phyloP scores from a whole-genome alignment of 176 grass and related monocot genomes.

The Dactylis glomerata region DNA sequence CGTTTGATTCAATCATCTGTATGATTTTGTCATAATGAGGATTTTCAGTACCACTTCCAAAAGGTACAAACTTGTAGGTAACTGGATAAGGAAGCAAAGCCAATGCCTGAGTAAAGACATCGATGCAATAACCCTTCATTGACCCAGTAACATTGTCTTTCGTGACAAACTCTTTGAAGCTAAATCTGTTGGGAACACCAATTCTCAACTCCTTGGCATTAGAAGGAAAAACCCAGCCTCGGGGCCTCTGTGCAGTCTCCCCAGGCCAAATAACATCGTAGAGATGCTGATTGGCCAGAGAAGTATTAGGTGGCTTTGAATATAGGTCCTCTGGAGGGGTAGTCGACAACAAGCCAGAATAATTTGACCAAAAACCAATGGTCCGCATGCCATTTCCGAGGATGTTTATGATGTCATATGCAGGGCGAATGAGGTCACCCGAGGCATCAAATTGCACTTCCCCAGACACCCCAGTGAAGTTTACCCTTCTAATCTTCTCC shows the following conservation, averaged over 20 bases:
- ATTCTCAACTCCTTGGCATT: constrained; percentile 83
- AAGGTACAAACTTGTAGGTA: constrained; percentile 71
- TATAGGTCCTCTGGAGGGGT: constrained; percentile 69
- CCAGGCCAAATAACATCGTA: constrained; percentile 96
- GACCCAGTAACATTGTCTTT: constrained; percentile 47
- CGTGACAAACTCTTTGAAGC: constrained; percentile 62
- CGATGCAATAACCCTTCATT: constrained; percentile 82
- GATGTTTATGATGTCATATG: constrained; percentile 88
- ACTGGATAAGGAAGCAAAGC: constrained; percentile 90
- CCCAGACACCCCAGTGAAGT: constrained; percentile 73
- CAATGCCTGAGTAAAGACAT: constrained; percentile 87
- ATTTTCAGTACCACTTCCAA: constrained; percentile 65
- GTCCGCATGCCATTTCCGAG: constrained; percentile 71
- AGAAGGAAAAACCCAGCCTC: constrained; percentile 82
- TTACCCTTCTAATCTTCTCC: constrained; percentile 48
- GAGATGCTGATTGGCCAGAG: constrained; percentile 59
- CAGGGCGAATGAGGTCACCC: constrained; percentile 61
- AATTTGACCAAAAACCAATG: constrained; percentile 94
- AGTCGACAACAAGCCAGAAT: constrained; percentile 62
- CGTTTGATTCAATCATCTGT: constrained; percentile 62
- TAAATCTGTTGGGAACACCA: constrained; percentile 75
- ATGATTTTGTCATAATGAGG: constrained; percentile 61
- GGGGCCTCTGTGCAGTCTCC: constrained; percentile 62
- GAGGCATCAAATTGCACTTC: constrained; percentile 53
- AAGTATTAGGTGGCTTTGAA: constrained; percentile 58